Conservation (phyloP, 345 rosid species). For the Barbarea vulgaris region DNA sequence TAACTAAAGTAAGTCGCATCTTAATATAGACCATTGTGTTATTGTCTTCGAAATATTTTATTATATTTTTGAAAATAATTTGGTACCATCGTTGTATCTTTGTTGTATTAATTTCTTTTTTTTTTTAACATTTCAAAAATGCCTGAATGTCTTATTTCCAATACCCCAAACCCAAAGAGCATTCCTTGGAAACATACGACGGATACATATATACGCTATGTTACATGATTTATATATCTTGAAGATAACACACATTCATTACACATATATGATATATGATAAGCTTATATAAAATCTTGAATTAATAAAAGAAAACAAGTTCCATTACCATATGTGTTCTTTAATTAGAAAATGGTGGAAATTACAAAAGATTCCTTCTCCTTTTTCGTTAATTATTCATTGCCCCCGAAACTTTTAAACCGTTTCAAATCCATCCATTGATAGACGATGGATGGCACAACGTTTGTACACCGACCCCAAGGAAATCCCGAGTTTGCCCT, state of each 20-base stretch:
- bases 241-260: slow-evolving; percentile 3
- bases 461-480: slow-evolving; percentile 80
- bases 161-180: background rate
- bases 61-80: background rate
- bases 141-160: background rate
- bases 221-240: background rate
- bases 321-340: slow-evolving; percentile 17
- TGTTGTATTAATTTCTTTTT: background rate
- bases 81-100: background rate
- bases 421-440: slow-evolving; percentile 61
- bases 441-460: slow-evolving; percentile 53
- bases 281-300: slow-evolving; percentile 12
- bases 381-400: slow-evolving; percentile 21
- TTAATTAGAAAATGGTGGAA: slow-evolving; percentile 30
- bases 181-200: slow-evolving; percentile 1
- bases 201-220: background rate
- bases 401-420: background rate
- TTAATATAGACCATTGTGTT: background rate
- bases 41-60: background rate
- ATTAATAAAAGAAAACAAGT: slow-evolving; percentile 30
- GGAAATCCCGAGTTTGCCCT: slow-evolving; percentile 93
- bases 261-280: slow-evolving; percentile 1
- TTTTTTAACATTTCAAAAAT: background rate
- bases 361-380: slow-evolving; percentile 32
- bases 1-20: background rate